Evolutionary conservation across 164 flowering plant genomes (phyloP).

Genomic region (Hamamelis virginiana): DNA sequence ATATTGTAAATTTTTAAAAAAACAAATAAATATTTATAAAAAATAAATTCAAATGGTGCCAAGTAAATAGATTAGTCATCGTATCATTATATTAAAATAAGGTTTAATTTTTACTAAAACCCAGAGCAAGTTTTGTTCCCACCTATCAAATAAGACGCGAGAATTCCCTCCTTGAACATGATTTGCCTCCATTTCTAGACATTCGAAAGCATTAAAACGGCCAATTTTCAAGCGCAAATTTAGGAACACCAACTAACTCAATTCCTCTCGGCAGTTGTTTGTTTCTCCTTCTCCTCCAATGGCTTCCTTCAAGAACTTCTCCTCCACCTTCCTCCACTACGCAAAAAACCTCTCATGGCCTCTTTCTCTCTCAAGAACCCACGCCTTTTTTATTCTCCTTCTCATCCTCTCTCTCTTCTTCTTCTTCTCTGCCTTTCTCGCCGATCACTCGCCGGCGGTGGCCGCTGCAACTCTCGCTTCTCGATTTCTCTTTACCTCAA

Average conservation of each 20-base stretch:
- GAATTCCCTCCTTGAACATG: no score
- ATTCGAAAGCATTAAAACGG: background rate
- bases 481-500: constrained; percentile 22
- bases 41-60: no score
- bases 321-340: constrained; percentile 12
- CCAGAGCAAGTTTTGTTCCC: no score
- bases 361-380: constrained; percentile 27
- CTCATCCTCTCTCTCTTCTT: constrained; percentile 28
- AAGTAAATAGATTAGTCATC: no score
- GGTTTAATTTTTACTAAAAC: no score
- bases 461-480: constrained; percentile 20
- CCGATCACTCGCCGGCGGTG: constrained; percentile 19
- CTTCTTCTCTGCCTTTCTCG: constrained; percentile 16
- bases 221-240: background rate
- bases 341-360: constrained; percentile 23
- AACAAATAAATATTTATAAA: no score
- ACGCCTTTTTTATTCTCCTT: constrained; percentile 16
- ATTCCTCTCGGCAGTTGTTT: background rate
- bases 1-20: no score
- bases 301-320: constrained; percentile 25
- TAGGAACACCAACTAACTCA: background rate
- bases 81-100: no score
- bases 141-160: no score
- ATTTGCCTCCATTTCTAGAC: background rate
- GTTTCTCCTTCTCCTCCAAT: background rate